These are phyloP conservation scores for Talaromyces sp. DNA, from an alignment of 2,329 filamentous ascomycete genomes.

Conservation along the genomic window DNA sequence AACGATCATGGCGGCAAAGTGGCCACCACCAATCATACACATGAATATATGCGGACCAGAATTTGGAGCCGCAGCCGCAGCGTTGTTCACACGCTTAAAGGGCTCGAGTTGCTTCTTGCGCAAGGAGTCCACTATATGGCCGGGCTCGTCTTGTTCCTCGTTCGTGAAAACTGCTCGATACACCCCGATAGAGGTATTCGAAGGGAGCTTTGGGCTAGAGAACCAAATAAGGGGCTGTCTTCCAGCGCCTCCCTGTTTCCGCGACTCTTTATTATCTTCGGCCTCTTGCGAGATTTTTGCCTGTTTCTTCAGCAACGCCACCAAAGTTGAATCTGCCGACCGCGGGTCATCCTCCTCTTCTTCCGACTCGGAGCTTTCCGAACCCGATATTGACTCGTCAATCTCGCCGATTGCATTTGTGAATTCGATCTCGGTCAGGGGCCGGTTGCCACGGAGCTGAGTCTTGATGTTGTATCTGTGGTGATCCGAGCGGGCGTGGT, in stretches of 20 bases:
- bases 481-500: constrained; percentile 82
- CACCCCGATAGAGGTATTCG: constrained; percentile 75
- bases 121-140: constrained; percentile 62
- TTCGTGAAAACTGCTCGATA: constrained; percentile 76
- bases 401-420: constrained; percentile 78
- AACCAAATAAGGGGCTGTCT: constrained; percentile 84
- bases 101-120: constrained; percentile 72
- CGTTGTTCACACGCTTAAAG: constrained; percentile 26
- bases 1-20: constrained; percentile 95
- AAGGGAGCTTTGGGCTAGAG: constrained; percentile 65
- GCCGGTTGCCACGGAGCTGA: constrained; percentile 66
- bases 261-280: constrained; percentile 44
- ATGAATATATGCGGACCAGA: constrained; percentile 79
- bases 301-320: constrained; percentile 48
- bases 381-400: constrained; percentile 84
- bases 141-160: constrained; percentile 61
- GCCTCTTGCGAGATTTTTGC: constrained; percentile 24
- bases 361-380: constrained; percentile 65
- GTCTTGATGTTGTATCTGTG: constrained; percentile 95
- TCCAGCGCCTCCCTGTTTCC: constrained; percentile 51
- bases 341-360: constrained; percentile 54
- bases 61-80: constrained; percentile 32
- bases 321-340: constrained; percentile 51
- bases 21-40: constrained; percentile 97
- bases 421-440: constrained; percentile 77